phyloP scores from a whole-genome alignment of 331 rosid species.

The Quercus lobata region DNA sequence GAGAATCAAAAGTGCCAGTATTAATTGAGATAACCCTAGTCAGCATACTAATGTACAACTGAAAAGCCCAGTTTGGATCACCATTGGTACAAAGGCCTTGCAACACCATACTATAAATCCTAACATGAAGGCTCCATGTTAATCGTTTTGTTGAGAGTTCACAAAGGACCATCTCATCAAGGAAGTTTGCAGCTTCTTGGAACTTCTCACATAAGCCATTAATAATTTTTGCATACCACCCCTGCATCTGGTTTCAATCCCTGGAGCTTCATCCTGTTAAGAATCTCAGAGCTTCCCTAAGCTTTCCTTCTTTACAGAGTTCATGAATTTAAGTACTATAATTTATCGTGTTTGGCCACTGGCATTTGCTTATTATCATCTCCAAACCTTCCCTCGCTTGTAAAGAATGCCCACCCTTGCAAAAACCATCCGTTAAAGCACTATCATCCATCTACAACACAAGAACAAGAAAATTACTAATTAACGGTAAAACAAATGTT shows the following conservation, averaged over 20 bases:
- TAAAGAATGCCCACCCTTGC: constrained; percentile 66
- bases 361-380: constrained; percentile 46
- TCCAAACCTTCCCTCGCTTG: constrained; percentile 63
- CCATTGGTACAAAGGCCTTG: constrained; percentile 53
- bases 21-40: constrained; percentile 64
- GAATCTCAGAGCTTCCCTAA: constrained; percentile 66
- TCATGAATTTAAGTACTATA: constrained; percentile 70
- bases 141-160: constrained; percentile 55
- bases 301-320: constrained; percentile 69
- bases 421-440: constrained; percentile 73
- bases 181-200: constrained; percentile 78
- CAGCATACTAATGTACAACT: constrained; percentile 68
- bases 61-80: constrained; percentile 60
- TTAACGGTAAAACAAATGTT: constrained; percentile 7
- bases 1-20: constrained; percentile 40
- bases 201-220: constrained; percentile 61
- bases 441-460: constrained; percentile 86
- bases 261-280: constrained; percentile 88
- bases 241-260: constrained; percentile 85
- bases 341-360: constrained; percentile 67
- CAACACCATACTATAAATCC: constrained; percentile 66
- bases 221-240: constrained; percentile 62
- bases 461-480: constrained; percentile 28
- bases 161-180: constrained; percentile 86
- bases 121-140: constrained; percentile 74